These are phyloP conservation scores for Aspergillus hiratsukae DNA, from an alignment of 2,329 filamentous ascomycete species.

Conservation along the genomic window DNA sequence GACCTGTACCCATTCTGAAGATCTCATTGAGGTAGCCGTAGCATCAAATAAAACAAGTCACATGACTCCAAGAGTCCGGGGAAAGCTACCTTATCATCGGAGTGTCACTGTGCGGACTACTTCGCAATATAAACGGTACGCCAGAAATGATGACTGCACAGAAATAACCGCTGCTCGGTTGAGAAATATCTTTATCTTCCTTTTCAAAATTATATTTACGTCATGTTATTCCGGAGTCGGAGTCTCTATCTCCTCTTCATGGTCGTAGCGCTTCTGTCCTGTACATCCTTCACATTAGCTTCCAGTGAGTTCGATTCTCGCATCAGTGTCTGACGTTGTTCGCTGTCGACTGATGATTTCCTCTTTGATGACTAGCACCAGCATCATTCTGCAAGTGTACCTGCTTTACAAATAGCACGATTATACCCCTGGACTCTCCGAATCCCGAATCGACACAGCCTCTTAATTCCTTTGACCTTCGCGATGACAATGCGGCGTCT, in stretches of 20 bases:
- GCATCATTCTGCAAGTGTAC: conserved; percentile 70
- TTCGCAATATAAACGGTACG: background rate
- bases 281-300: conserved; percentile 28
- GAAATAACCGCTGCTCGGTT: background rate
- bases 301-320: conserved; percentile 28
- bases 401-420: conserved; percentile 63
- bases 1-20: background rate
- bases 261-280: conserved; percentile 21
- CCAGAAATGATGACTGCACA: background rate
- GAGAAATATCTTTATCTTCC: background rate
- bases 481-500: conserved; percentile 12
- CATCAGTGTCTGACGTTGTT: background rate
- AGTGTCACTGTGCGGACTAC: background rate
- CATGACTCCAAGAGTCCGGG: conserved; percentile 10
- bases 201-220: conserved; percentile 8
- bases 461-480: conserved; percentile 18
- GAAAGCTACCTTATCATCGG: background rate
- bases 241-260: conserved; percentile 20
- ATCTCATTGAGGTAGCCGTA: too few relatives aligned
- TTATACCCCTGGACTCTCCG: conserved; percentile 57
- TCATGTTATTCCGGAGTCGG: conserved; percentile 17
- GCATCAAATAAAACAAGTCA: conserved; percentile 1
- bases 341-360: background rate
- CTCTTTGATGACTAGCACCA: conserved; percentile 25
- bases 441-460: conserved; percentile 20